phyloP scores from a whole-genome alignment of 2,329 filamentous ascomycete species.

The Penicillium sp. region DNA sequence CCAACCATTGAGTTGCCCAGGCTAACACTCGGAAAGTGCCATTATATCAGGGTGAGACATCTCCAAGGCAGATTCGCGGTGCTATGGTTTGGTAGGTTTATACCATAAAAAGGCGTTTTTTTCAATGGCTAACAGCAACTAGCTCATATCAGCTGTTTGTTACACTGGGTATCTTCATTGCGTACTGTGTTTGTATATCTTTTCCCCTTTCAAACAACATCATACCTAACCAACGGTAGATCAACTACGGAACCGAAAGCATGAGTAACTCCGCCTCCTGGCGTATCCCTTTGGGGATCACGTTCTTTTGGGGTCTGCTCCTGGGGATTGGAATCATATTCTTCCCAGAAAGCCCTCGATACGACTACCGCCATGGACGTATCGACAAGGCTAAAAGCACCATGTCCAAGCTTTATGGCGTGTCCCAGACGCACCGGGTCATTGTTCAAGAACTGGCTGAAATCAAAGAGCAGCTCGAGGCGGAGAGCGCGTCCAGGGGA shows the following conservation, averaged over 20 bases:
- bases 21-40: conserved; percentile 35
- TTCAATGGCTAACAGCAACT: background rate
- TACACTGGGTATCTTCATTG: conserved; percentile 52
- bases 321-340: conserved; percentile 60
- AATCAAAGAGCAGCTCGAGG: conserved; percentile 60
- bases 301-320: conserved; percentile 60
- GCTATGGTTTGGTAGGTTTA: conserved; percentile 43
- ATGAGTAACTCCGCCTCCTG: conserved; percentile 47
- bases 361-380: conserved; percentile 61
- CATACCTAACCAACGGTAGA: conserved; percentile 17
- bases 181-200: conserved; percentile 35
- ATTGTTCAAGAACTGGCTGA: conserved; percentile 60
- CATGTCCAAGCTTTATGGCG: conserved; percentile 59
- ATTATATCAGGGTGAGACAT: conserved; percentile 53
- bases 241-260: conserved; percentile 51
- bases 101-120: background rate
- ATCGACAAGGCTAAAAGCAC: conserved; percentile 56
- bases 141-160: conserved; percentile 55
- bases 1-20: background rate
- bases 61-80: conserved; percentile 51
- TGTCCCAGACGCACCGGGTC: conserved; percentile 57
- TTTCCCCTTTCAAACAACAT: background rate
- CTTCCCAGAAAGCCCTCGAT: conserved; percentile 62
- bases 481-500: conserved; percentile 34
- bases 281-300: conserved; percentile 60